These are phyloP conservation scores for Bipolaris sorokiniana DNA, from an alignment of 2,329 filamentous ascomycete species.

Conservation along the genomic window DNA sequence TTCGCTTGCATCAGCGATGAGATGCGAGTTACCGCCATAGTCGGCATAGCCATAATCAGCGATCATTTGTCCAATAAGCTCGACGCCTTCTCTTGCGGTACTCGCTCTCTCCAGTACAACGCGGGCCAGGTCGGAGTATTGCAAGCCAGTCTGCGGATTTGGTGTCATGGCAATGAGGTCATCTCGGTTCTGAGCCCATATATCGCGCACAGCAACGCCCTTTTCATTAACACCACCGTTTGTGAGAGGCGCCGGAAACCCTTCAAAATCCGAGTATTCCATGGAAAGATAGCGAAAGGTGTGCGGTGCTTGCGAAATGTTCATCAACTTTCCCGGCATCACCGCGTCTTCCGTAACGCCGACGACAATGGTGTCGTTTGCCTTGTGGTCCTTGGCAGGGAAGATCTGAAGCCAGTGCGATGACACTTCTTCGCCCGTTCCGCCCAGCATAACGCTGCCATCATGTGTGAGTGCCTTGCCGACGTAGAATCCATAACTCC, in stretches of 20 bases:
- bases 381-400: conserved; percentile 49
- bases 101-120: conserved; percentile 51
- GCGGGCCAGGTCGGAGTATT: conserved; percentile 53
- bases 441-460: conserved; percentile 54
- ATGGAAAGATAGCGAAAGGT: conserved; percentile 48
- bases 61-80: conserved; percentile 52
- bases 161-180: conserved; percentile 53
- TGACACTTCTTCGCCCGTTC: conserved; percentile 57
- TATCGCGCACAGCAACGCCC: conserved; percentile 52
- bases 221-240: conserved; percentile 55
- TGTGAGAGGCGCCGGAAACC: conserved; percentile 53
- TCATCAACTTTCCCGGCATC: conserved; percentile 45
- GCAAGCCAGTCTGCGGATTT: conserved; percentile 50
- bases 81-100: conserved; percentile 52
- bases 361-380: conserved; percentile 53
- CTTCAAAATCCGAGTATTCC: conserved; percentile 51
- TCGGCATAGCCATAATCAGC: conserved; percentile 51
- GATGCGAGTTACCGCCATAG: conserved; percentile 54
- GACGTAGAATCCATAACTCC: conserved; percentile 59
- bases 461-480: conserved; percentile 54
- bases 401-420: conserved; percentile 58
- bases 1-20: conserved; percentile 50
- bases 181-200: conserved; percentile 51
- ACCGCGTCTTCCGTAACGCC: conserved; percentile 52
- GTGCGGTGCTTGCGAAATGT: conserved; percentile 44